Conservation (phyloP, 140 eudicot species). For the Bidens hawaiensis region DNA sequence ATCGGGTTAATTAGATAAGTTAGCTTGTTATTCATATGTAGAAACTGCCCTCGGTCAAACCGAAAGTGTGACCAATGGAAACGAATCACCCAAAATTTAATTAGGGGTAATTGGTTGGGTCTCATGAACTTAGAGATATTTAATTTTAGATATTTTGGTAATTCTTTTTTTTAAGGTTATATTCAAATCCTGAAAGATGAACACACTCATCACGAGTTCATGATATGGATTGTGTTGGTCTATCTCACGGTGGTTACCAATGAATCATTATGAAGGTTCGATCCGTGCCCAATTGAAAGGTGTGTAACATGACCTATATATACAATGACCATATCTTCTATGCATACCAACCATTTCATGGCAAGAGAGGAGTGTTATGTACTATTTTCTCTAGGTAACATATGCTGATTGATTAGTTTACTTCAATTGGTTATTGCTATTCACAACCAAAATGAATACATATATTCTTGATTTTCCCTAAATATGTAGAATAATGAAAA, state of each 20-base stretch:
- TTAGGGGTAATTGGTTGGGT: neutral
- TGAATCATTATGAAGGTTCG: neutral
- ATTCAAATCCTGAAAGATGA: neutral
- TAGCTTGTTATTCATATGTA: neutral
- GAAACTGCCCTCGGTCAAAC: neutral
- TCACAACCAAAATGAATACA: too few relatives aligned
- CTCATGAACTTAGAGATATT: neutral
- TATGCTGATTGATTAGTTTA: too few relatives aligned
- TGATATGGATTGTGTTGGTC: neutral
- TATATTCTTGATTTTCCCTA: too few relatives aligned
- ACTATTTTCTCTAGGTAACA: too few relatives aligned
- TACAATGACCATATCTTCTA: too few relatives aligned
- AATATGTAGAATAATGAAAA: too few relatives aligned
- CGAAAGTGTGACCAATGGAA: neutral
- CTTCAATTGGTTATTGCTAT: too few relatives aligned
- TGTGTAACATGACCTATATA: too few relatives aligned
- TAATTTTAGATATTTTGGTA: neutral
- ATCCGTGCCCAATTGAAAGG: neutral
- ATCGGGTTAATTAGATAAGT: neutral
- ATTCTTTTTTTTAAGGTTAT: too few relatives aligned
- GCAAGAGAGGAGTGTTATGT: too few relatives aligned
- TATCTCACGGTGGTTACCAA: neutral
- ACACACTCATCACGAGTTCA: neutral
- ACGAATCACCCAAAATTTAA: neutral
- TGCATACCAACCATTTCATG: too few relatives aligned